Evolutionary conservation across 192 early-diverging fungal genomes (phyloP).

Genomic region (Spizellomyces punctatus): DNA sequence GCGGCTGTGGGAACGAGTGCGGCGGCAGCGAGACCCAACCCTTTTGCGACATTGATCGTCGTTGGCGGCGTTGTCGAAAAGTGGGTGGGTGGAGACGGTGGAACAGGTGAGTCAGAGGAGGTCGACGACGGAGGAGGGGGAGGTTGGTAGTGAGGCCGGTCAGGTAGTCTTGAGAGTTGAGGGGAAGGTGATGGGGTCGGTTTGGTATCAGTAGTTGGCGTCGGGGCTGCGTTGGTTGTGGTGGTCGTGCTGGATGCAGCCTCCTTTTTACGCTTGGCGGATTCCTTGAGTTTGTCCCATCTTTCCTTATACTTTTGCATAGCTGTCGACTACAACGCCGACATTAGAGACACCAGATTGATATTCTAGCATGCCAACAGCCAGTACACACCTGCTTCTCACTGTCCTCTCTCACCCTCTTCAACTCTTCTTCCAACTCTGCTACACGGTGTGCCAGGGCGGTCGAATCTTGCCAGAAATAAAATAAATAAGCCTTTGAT

Average conservation of each 20-base stretch:
- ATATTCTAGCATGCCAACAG: no score
- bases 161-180: no score
- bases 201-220: no score
- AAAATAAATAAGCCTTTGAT: no score
- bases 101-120: no score
- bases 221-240: no score
- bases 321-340: conserved; percentile 29
- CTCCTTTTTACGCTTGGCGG: conserved; percentile 62
- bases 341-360: not conserved
- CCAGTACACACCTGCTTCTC: conserved; percentile 44
- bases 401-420: conserved; percentile 44
- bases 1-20: not conserved
- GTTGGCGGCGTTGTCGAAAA: no score
- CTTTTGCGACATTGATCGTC: not conserved
- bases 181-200: no score
- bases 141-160: no score
- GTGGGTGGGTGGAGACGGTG: no score
- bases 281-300: conserved; percentile 81
- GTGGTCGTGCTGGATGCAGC: conserved; percentile 19
- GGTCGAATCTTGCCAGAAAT: no score
- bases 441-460: conserved; percentile 36
- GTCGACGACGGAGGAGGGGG: no score
- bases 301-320: conserved; percentile 73
- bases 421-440: conserved; percentile 65
- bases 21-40: not conserved